These are phyloP conservation scores for Notholithocarpus densiflorus DNA, from an alignment of 306 rosid genomes.

Conservation along the genomic window DNA sequence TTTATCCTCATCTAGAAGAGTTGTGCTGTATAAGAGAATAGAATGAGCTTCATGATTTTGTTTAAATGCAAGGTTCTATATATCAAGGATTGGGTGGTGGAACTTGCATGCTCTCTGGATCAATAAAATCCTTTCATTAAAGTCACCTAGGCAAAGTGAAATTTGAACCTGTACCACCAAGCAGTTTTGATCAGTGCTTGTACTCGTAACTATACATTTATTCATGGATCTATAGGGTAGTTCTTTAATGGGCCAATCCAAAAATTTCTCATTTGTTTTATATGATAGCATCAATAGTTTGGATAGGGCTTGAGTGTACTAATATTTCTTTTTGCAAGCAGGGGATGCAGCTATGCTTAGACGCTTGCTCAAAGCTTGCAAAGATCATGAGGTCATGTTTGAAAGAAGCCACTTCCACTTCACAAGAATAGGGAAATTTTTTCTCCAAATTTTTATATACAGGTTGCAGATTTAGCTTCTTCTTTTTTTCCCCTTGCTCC, in stretches of 20 bases:
- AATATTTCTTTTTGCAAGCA: constrained; percentile 24
- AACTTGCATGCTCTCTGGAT: neutral
- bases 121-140: neutral
- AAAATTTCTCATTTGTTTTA: neutral
- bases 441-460: constrained; percentile 1
- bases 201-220: no score
- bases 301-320: neutral
- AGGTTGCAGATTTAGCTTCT: neutral
- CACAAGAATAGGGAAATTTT: constrained; percentile 43
- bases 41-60: no score
- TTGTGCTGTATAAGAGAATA: neutral
- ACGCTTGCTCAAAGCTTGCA: constrained; percentile 84
- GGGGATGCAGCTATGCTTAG: constrained; percentile 91
- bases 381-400: constrained; percentile 76
- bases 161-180: neutral
- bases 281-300: neutral
- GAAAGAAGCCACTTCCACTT: constrained; percentile 56
- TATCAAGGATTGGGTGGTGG: neutral
- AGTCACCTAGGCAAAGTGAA: neutral
- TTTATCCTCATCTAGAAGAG: neutral
- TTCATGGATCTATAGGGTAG: neutral
- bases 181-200: neutral
- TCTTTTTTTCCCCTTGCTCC: no score
- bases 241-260: neutral
- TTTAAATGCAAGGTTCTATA: neutral